phyloP scores from a whole-genome alignment of 2,329 filamentous ascomycete genomes.

The Monilinia polystroma region DNA sequence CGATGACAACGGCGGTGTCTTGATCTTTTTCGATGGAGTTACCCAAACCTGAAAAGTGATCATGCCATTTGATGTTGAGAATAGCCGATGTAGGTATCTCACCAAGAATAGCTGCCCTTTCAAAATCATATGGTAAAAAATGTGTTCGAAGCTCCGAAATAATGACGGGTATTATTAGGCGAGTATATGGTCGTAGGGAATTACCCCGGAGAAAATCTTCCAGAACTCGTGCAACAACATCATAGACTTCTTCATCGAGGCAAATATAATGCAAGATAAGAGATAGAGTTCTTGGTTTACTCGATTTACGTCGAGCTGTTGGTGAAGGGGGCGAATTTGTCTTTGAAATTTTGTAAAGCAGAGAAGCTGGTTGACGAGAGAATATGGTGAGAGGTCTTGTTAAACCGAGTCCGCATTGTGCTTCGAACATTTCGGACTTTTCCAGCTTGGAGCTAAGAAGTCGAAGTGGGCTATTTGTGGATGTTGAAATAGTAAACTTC shows the following conservation, averaged over 20 bases:
- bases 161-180: slow-evolving; percentile 48
- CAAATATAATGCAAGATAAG: slow-evolving; percentile 75
- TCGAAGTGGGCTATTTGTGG: slow-evolving; percentile 70
- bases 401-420: slow-evolving; percentile 57
- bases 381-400: slow-evolving; percentile 64
- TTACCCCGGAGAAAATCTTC: slow-evolving; percentile 43
- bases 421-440: slow-evolving; percentile 66
- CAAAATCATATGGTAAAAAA: slow-evolving; percentile 53
- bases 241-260: slow-evolving; percentile 69
- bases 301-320: slow-evolving; percentile 30
- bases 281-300: slow-evolving; percentile 50
- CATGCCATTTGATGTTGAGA: slow-evolving; percentile 48
- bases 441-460: slow-evolving; percentile 70
- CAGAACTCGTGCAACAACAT: slow-evolving; percentile 49
- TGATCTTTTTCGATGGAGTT: slow-evolving; percentile 30
- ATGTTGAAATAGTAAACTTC: slow-evolving; percentile 85
- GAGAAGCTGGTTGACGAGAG: slow-evolving; percentile 74
- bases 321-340: slow-evolving; percentile 44
- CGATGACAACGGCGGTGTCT: slow-evolving; percentile 34
- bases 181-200: slow-evolving; percentile 48
- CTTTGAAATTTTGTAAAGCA: slow-evolving; percentile 75
- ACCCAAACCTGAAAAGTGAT: slow-evolving; percentile 52
- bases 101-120: slow-evolving; percentile 55
- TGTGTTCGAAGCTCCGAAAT: slow-evolving; percentile 46
- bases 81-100: slow-evolving; percentile 52